Evolutionary conservation across 2,329 filamentous ascomycete species (phyloP), one percentile per base, ranked within the genome.

Genomic region (Phoma herbarum): DNA sequence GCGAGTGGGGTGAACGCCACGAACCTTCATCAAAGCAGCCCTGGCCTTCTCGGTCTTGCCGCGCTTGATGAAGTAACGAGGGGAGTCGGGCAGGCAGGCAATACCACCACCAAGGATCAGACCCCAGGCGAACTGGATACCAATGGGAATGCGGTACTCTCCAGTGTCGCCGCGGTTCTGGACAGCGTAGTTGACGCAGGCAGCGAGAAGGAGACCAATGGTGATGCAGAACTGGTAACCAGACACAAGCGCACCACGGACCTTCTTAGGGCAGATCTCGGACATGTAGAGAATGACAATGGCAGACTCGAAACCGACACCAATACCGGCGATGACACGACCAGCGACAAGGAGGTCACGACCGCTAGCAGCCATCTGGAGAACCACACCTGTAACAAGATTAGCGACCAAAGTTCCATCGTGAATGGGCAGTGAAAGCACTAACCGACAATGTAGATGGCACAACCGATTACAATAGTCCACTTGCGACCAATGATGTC

Each of bases 121-220:
- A 20, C 89, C 89, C 83, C 89, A 92, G 0, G 86, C 82, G 59
- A 92, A 84, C 74, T 92, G 90, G 8, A 92, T 80, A 44, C 87
- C 88, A 47, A 92, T 83, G 1, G 90, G 90, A 44, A 92, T 91
- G 41, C 89, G 87, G 72, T 91, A 93, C 4, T 89, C 86, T 4
- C 85, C 82, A 10, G 85, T 77, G 39, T 86, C 81, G 4, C 81
- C 65, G 31, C 90, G 80, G 39, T 80, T 44, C 52, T 76, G 63
- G 1, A 87, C 89, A 4, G 84, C 77, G 50, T 89, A 88, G 72
- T 89, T 83, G 47, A 90, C 83, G 26, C 88, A 79, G 35, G 86
- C 83, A 3, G 88, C 87, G 2, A 90, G 80, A 7, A 90, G 81
- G 8, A 90, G 79, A 55, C 88, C 88, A 49, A 89, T 85, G 18